Conservation (phyloP, 331 rosid species). For the Pyrus hybrid region DNA sequence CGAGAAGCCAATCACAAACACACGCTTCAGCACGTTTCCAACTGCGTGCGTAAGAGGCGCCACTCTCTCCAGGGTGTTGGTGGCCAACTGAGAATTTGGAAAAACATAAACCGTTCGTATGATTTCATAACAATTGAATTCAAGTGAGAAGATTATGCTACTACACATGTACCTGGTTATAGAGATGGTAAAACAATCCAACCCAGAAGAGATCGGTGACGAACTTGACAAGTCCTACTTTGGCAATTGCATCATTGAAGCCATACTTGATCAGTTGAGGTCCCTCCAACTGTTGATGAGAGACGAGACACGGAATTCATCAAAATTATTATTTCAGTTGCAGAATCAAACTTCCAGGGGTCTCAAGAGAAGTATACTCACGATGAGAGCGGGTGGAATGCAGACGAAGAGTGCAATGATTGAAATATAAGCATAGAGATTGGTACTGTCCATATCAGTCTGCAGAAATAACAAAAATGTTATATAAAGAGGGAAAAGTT, state of each 20-base stretch:
- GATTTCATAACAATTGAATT: background rate
- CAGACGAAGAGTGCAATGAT: slow-evolving; percentile 88
- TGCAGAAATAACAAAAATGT: slow-evolving; percentile 28
- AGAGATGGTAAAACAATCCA: slow-evolving; percentile 93
- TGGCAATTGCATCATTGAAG: slow-evolving; percentile 71
- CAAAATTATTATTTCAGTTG: background rate
- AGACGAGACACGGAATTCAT: slow-evolving; percentile 4
- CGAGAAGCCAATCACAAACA: slow-evolving; percentile 90
- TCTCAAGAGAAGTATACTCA: slow-evolving; percentile 33
- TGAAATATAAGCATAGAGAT: slow-evolving; percentile 82
- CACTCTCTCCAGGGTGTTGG: slow-evolving; percentile 93
- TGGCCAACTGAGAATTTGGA: slow-evolving; percentile 55
- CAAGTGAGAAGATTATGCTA: background rate
- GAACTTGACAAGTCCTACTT: slow-evolving; percentile 81
- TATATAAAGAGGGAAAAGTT: background rate
- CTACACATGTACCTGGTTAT: slow-evolving; percentile 64
- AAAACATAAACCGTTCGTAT: slow-evolving; percentile 3
- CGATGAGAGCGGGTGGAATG: slow-evolving; percentile 83
- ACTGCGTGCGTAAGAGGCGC: slow-evolving; percentile 98
- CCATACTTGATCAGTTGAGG: slow-evolving; percentile 71
- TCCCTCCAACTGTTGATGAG: slow-evolving; percentile 57
- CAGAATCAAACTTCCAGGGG: background rate
- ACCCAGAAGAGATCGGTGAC: slow-evolving; percentile 85
- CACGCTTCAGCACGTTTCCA: slow-evolving; percentile 94
- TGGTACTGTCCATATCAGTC: slow-evolving; percentile 95